These are phyloP conservation scores for Suaeda aralocaspica DNA, from an alignment of 148 eudicot genomes.

Conservation along the genomic window DNA sequence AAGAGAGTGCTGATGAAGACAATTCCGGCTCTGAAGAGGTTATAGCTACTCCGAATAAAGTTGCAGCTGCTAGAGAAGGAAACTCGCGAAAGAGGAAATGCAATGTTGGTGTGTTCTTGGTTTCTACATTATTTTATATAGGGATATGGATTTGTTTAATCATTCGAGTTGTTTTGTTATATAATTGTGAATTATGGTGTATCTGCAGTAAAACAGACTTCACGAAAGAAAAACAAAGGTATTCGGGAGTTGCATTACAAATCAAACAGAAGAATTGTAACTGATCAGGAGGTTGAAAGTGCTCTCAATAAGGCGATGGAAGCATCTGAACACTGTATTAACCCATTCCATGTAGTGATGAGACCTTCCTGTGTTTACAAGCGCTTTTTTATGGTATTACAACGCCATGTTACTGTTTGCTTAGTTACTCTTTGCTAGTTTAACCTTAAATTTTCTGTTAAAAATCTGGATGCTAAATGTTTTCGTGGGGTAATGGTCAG, in stretches of 20 bases:
- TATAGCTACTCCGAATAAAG: background rate
- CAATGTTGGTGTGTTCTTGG: background rate
- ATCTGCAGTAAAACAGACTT: background rate
- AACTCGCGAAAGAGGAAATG: background rate
- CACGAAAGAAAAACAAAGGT: background rate
- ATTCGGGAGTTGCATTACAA: background rate
- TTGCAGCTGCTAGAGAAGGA: background rate
- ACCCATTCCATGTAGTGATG: constrained; percentile 29
- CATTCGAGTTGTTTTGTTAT: background rate
- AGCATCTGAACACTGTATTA: constrained; percentile 1
- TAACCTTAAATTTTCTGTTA: too few species aligned
- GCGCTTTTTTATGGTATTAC: constrained; percentile 38
- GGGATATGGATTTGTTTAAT: background rate
- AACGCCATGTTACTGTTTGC: background rate
- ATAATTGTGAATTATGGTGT: background rate
- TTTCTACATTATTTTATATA: background rate
- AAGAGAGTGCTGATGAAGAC: background rate
- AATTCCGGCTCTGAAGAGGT: background rate
- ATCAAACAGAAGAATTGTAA: constrained; percentile 36
- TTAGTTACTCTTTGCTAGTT: background rate
- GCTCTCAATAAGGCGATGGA: constrained; percentile 27
- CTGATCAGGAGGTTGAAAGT: constrained; percentile 26
- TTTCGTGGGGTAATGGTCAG: constrained; percentile 27
- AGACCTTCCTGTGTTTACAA: constrained; percentile 32
- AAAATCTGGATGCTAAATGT: background rate